A percentile compares a stretch with the other conserved stretches of the same genome.
phyloP scores from a whole-genome alignment of 805 yeast species.

The Millerozyma miso region DNA sequence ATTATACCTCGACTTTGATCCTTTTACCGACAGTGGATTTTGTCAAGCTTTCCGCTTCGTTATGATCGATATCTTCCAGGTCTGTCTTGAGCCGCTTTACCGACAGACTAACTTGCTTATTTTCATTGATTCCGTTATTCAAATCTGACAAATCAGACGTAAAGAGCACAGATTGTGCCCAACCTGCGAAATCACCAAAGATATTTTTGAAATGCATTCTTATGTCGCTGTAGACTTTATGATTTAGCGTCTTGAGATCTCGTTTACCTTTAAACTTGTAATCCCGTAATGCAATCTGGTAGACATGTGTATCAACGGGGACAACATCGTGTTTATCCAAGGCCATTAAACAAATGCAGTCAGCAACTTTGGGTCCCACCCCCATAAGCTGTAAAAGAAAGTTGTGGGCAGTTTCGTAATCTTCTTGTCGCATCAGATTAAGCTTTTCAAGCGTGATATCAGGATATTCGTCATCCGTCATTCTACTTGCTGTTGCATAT shows the following conservation, averaged over 20 bases:
- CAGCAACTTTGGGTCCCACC: conserved; percentile 98
- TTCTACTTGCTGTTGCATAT: conserved; percentile 63
- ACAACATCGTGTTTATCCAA: conserved; percentile 81
- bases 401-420: conserved; percentile 52
- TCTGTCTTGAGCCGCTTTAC: neutral
- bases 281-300: conserved; percentile 81
- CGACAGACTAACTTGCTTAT: neutral
- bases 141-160: conserved; percentile 76
- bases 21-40: neutral
- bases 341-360: conserved; percentile 91
- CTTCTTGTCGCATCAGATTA: conserved; percentile 39
- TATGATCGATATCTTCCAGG: neutral
- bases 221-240: conserved; percentile 51
- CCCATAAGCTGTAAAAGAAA: conserved; percentile 68
- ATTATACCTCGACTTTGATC: neutral
- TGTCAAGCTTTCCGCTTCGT: conserved; percentile 1
- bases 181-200: conserved; percentile 94
- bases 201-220: conserved; percentile 54
- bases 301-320: conserved; percentile 95
- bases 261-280: conserved; percentile 53
- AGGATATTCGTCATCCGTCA: conserved; percentile 38
- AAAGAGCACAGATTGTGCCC: conserved; percentile 96
- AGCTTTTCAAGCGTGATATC: conserved; percentile 32
- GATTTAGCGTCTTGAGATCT: conserved; percentile 44
- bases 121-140: conserved; percentile 52